Evolutionary conservation across 2,329 filamentous ascomycete species (phyloP).

Genomic region (Blumeriella jaapii): DNA sequence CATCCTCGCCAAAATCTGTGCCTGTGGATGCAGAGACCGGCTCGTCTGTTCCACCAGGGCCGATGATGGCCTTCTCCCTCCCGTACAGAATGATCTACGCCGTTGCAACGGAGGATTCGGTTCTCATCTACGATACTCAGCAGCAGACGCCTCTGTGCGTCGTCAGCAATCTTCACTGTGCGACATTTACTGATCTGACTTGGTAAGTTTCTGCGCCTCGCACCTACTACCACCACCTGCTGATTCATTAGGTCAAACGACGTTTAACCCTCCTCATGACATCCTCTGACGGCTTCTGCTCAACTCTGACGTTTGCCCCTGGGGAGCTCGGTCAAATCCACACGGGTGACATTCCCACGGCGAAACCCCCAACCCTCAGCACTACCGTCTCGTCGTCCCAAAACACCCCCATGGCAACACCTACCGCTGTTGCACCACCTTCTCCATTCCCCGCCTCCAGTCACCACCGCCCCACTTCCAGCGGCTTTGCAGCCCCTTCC

Average conservation of each 20-base stretch:
- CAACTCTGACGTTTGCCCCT: conserved; percentile 69
- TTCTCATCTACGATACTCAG: conserved; percentile 92
- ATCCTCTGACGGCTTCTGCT: conserved; percentile 98
- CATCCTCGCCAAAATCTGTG: conserved; percentile 36
- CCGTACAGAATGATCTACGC: conserved; percentile 94
- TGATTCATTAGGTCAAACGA: conserved; percentile 53
- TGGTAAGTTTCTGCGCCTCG: conserved; percentile 55
- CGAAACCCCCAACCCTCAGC: conserved; percentile 32
- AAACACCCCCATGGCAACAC: conserved; percentile 59
- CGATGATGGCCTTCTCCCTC: conserved; percentile 65
- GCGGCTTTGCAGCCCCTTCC: conserved; percentile 46
- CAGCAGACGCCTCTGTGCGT: conserved; percentile 88
- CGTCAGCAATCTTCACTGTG: conserved; percentile 94
- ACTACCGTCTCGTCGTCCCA: conserved; percentile 42
- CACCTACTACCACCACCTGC: background rate
- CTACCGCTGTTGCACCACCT: conserved; percentile 51
- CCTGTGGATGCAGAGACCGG: conserved; percentile 34
- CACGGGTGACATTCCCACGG: conserved; percentile 49
- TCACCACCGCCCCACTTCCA: conserved; percentile 45
- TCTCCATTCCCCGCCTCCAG: conserved; percentile 39
- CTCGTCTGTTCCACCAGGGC: conserved; percentile 39
- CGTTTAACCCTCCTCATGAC: conserved; percentile 74
- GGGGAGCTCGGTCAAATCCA: conserved; percentile 80
- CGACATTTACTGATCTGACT: conserved; percentile 90
- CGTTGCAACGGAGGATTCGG: conserved; percentile 91